Conservation (phyloP, 345 rosid genomes). For the Gossypium longicalyx region DNA sequence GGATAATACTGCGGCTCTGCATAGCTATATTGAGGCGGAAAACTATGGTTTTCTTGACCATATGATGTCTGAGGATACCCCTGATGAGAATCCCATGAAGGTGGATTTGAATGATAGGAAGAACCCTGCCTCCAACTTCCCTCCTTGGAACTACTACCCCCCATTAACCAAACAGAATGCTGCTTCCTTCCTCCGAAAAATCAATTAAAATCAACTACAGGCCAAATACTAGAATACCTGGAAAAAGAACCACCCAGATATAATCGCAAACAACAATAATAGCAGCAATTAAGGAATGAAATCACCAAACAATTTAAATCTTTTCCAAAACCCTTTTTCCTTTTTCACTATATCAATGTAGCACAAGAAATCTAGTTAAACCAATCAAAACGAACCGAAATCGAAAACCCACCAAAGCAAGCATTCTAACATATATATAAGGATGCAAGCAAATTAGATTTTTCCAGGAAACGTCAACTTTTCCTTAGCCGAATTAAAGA, state of each 20-base stretch:
- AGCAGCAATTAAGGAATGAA: background rate
- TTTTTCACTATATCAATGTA: background rate
- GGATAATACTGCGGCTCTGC: constrained; percentile 27
- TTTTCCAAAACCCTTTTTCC: background rate
- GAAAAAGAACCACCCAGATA: background rate
- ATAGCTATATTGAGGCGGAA: constrained; percentile 32
- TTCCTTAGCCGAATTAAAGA: background rate
- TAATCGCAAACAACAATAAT: background rate
- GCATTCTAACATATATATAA: background rate
- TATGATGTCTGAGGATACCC: constrained; percentile 36
- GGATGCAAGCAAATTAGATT: background rate
- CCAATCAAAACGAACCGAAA: background rate
- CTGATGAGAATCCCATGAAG: constrained; percentile 46
- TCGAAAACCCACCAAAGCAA: background rate
- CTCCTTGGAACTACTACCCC: constrained; percentile 56
- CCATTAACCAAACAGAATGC: constrained; percentile 42
- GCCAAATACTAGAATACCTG: background rate
- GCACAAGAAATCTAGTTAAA: background rate
- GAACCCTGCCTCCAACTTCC: constrained; percentile 42
- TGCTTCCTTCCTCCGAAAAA: background rate
- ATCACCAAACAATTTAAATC: background rate
- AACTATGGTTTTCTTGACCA: constrained; percentile 42
- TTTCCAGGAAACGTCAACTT: background rate
- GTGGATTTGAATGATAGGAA: constrained; percentile 33
- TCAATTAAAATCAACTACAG: constrained; percentile 9